A percentile compares a stretch with the other conserved stretches of the same genome.
Evolutionary conservation across 768 basidiomycete species (phyloP).

Genomic region (Xerocomellus chrysenteron): DNA sequence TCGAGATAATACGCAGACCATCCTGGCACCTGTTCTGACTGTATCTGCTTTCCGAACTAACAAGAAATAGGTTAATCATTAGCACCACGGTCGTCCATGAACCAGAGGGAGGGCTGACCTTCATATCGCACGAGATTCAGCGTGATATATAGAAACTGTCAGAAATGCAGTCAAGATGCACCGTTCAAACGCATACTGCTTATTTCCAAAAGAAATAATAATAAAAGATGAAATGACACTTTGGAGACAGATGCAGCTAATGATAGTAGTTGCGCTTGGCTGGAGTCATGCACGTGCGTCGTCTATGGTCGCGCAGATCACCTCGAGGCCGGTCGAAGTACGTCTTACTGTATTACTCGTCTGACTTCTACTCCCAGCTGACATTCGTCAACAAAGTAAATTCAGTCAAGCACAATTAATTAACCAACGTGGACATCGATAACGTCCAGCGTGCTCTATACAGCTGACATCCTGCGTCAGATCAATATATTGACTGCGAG

Average conservation of each 20-base stretch:
- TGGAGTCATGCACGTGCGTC: conserved; percentile 26
- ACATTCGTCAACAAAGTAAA: neutral
- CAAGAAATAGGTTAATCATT: neutral
- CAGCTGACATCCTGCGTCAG: neutral
- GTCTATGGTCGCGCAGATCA: neutral
- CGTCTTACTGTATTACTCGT: neutral
- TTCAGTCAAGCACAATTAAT: neutral
- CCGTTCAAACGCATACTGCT: conserved; percentile 28
- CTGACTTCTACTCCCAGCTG: neutral
- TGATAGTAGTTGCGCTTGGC: neutral
- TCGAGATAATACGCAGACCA: conserved; percentile 96
- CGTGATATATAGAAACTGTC: neutral
- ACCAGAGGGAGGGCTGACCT: conserved; percentile 21
- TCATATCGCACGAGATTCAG: conserved; percentile 26
- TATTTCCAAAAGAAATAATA: conserved; percentile 13
- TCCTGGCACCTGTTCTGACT: conserved; percentile 93
- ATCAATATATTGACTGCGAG: conserved; percentile 10
- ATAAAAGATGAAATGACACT: conserved; percentile 6
- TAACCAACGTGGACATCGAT: conserved; percentile 5
- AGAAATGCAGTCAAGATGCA: conserved; percentile 10
- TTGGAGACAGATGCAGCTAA: conserved; percentile 8
- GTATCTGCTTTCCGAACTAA: conserved; percentile 98
- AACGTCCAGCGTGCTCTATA: conserved; percentile 1
- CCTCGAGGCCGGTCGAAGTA: neutral
- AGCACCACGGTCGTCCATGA: neutral